phyloP scores from a whole-genome alignment of 2,329 filamentous ascomycete species.

The Myriosclerotinia curreyana region DNA sequence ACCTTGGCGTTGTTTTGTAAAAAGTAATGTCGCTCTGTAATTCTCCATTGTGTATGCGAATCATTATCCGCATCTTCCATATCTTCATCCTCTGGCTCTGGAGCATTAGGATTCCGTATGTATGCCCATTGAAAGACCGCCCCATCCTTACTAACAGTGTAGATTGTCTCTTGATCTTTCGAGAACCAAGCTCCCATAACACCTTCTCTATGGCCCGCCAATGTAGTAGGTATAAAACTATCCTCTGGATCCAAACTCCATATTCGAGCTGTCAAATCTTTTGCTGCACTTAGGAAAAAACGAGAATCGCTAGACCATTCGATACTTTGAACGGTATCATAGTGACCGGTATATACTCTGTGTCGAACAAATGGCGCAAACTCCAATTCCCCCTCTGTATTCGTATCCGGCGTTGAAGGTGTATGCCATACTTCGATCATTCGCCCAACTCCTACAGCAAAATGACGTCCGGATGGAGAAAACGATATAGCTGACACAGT shows the following conservation, averaged over 20 bases:
- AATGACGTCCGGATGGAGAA: slow-evolving; percentile 85
- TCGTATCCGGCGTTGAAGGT: slow-evolving; percentile 80
- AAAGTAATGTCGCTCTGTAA: slow-evolving; percentile 88
- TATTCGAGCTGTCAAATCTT: slow-evolving; percentile 88
- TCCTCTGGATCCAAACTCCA: slow-evolving; percentile 90
- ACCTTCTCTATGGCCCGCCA: slow-evolving; percentile 86
- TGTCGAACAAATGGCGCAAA: slow-evolving; percentile 94
- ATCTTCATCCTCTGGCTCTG: slow-evolving; percentile 52
- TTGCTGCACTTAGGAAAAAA: slow-evolving; percentile 90
- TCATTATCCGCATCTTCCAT: slow-evolving; percentile 59
- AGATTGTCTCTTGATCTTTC: slow-evolving; percentile 89
- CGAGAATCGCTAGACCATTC: slow-evolving; percentile 96
- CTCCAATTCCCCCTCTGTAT: slow-evolving; percentile 76
- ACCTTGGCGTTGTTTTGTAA: slow-evolving; percentile 86
- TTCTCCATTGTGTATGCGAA: slow-evolving; percentile 79
- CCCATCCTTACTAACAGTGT: slow-evolving; percentile 96
- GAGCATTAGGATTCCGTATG: slow-evolving; percentile 55
- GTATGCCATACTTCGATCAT: slow-evolving; percentile 96
- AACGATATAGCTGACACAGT: slow-evolving; percentile 81
- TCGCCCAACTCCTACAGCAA: slow-evolving; percentile 82
- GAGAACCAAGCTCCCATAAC: slow-evolving; percentile 98
- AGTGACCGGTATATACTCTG: slow-evolving; percentile 82
- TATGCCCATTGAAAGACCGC: slow-evolving; percentile 94
- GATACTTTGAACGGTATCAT: slow-evolving; percentile 79
- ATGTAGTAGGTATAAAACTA: slow-evolving; percentile 82